Evolutionary conservation across 1,284 basidiomycete species (phyloP), one percentile per base, ranked within the genome.

Genomic region (Exobasidium rhododendri): DNA sequence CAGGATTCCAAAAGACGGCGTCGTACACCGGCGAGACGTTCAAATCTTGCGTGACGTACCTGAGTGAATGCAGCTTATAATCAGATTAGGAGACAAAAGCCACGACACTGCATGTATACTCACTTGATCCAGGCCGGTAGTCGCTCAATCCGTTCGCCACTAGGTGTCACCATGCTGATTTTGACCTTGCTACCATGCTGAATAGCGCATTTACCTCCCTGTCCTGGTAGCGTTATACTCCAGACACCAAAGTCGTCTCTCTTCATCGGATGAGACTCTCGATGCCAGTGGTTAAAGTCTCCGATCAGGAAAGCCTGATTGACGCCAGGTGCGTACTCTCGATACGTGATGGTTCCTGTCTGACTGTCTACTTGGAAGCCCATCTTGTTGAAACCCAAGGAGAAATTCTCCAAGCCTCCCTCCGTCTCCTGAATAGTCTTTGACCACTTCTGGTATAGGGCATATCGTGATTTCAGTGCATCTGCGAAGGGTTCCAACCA

Each of bases 1-100:
- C 87, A 0, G 94, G 94, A 79, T 97, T 97, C 94, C 94, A 98
- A 82, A 97, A 97, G n/a, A 92, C 87, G 26, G 91, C 91, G 65
- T 98, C 94, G 81, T 96, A 98, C 2, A 92, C 85, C 4, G 92
- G 90, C 11, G 94, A 97, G 32, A 93, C 87, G 53, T 82, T 80
- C 59, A 97, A 83, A 78, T 98, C 92, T 81, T 98, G 94, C 1
- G 94, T 97, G 61, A 97, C 94, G 63, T 94, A 90, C 45, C 79
- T 40, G 35, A 7, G 35, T 40, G 7, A 40, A 40, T 40, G 17
- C 17, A 17, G 35, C 35, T 40, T 14, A 26, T 53, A 35, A 13
- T 29, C 11, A 29, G 31, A 17, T 20, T 10, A 28, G 4, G 1
- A 14, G 50, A 55, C 32, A 54, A 43, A 50, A 58, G 40, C 45